Base-by-base conservation (phyloP, 495 filamentous ascomycete species). In the Chaetomium tenue region DNA sequence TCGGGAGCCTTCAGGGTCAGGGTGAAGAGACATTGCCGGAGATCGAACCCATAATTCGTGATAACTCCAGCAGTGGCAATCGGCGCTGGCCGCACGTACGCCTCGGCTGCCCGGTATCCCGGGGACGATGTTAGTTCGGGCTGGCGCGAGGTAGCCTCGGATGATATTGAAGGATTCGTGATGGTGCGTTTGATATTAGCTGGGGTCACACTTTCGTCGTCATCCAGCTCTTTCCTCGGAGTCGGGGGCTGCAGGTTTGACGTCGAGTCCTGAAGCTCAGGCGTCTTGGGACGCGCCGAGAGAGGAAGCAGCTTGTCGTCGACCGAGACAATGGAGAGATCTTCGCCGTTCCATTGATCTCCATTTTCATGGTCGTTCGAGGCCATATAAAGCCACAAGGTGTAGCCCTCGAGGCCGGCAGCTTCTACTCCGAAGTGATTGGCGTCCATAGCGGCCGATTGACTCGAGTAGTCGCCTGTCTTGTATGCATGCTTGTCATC, bases 321-420 rank as follows among this genome's bases (percentile, higher is more conserved):
- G 3, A 81, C 64, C 0, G 91, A 96, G 70, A 85, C 90, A 40
- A 98, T 95, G 9, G 91, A 96, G 20, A 98, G 79, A 77, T 98
- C 94, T 69, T 98, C 94, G 33, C 94, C 94, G 66, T 98, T 98
- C 94, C 94, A 98, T 51, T 91, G 87, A 71, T 98, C 94, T 40
- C 94, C 95, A 81, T 90, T 90, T 70, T 89, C 81, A 68, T 98
- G 94, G 60, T 88, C 87, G 73, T 97, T 98, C 82, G 83, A 84
- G 39, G 85, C 84, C 57, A 86, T 85, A 74, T 98, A 98, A 0
- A 91, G 76, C 94, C 94, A 98, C 57, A 97, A 71, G 0, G 92
- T 90, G 70, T 91, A 96, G 1, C 93, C 93, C 66, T 92, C 92
- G 51, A 88, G 81, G 30, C 80, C 78, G 51, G 90, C 87, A 8